Base-by-base conservation (phyloP, 306 rosid genomes). In the Bauhinia variegata region DNA sequence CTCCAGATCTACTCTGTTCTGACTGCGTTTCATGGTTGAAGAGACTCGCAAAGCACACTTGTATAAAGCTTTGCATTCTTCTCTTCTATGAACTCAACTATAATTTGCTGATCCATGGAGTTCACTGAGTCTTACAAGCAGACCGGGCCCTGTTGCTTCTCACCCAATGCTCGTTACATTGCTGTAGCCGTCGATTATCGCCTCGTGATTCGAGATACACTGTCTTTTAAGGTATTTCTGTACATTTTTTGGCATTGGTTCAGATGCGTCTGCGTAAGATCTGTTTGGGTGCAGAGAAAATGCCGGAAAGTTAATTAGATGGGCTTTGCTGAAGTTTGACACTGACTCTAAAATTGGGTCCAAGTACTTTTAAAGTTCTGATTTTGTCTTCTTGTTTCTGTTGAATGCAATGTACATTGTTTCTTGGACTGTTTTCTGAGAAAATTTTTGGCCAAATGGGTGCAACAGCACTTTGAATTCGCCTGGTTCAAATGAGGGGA, bases 171-270 rank as follows among this genome's bases (percentile, higher is more conserved):
- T 60, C 96, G 95, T 62, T 93, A 61, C 79, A 84, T 93, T 6
- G 97, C 98, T 51, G 91, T 86, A 7, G 96, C 96, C 51, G 99
- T 90, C 71, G 99, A 93, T 73, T 93, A 90, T 60, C 97, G 97
- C 79, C 99, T 93, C 67, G 97, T 93, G 23, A 91, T 93, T 78
- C 97, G 99, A 28, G 95, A 93, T 17, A 90, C 91, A 58, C 67
- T 86, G 63, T 90, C 96, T n/a, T 85, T 93, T 47, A 93, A 90
- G 96, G 96, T 89, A 0, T 4, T 32, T 3, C 28, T 39, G 4
- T 15, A 8, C 42, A 6, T 7, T 4, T 8, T 33, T 19, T 3
- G 9, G 12, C 12, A 1, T 19, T 11, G 1, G 16, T 28, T 41
- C 49, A 38, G 0, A 5, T 7, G 12, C 1, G 11, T 18, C 61